Base-by-base conservation (phyloP, 345 rosid species). In the Aethionema arabicum region DNA sequence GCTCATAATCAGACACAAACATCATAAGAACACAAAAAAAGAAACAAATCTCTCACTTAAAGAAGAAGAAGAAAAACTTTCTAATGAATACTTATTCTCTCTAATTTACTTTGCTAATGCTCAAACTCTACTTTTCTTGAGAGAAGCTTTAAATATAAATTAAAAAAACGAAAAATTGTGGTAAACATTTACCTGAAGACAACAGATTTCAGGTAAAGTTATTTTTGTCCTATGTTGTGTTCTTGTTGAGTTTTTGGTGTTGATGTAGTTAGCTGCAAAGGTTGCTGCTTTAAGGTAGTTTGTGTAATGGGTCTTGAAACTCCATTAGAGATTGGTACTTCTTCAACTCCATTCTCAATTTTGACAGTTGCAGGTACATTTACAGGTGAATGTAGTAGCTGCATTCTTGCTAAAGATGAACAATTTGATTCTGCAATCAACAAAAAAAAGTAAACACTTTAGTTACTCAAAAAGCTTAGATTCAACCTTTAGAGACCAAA, bases 401-500 rank as follows among this genome's bases (percentile, higher is more conserved):
- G 92, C 43, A 74, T 68, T 79, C 93, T 83, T 30, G 86, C 89
- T 27, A 81, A 66, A 10, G 86, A 76, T 50, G 82, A 88, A 76
- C 79, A 88, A 49, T 82, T 77, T 11, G 83, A 79, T 80, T 95
- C 98, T 90, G 86, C 65, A 62, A 67, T 74, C 27, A 21, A 21
- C 52, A 36, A 72, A 31, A 72, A 31, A 48, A 52, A 53, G 14
- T 11, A 50, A 14, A 21, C 27, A 21, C 27, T 21, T 21, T 21
- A 21, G 27, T 21, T 21, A 21, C 27, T 21, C 27, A 21, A 21
- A 21, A 21, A 47, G 2, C 40, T 9, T 27, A 47, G 31, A 21
- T 21, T 2, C 27, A n/a, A n/a, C n/a, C 7, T n/a, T 49, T 29
- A 60, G 58, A 72, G 33, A 51, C 48, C 15, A n/a, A n/a, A n/a